Conservation (phyloP, 2,329 filamentous ascomycete species). For the Xylariaceae sp. region DNA sequence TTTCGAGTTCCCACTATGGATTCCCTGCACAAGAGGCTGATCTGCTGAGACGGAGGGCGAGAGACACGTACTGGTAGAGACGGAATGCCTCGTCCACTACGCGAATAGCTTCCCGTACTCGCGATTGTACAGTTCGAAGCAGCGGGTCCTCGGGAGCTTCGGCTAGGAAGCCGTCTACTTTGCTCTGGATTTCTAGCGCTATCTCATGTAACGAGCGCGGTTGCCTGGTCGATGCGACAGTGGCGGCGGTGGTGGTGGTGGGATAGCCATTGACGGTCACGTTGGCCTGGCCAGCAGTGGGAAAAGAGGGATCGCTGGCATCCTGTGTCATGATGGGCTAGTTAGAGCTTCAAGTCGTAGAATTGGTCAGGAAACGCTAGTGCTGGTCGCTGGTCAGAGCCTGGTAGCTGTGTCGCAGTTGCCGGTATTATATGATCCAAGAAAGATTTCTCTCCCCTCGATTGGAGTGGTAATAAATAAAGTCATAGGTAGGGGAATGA, state of each 20-base stretch:
- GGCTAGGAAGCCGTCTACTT: slow-evolving; percentile 59
- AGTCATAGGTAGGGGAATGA: too few species aligned
- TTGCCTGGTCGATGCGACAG: slow-evolving; percentile 3
- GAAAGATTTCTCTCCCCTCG: too few species aligned
- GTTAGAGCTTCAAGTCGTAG: background rate
- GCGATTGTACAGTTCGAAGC: slow-evolving; percentile 62
- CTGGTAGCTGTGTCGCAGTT: slow-evolving; percentile 1
- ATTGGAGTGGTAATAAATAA: too few species aligned
- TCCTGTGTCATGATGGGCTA: slow-evolving; percentile 15
- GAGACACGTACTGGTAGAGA: slow-evolving; percentile 60
- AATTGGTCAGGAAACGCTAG: background rate
- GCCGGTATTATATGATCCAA: background rate
- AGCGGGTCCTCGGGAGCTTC: slow-evolving; percentile 45
- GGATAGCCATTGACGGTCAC: slow-evolving; percentile 13
- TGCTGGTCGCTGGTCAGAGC: background rate
- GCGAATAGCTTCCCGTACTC: slow-evolving; percentile 64
- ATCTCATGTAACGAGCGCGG: slow-evolving; percentile 18
- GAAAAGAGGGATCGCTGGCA: slow-evolving; percentile 7
- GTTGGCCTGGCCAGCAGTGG: slow-evolving; percentile 2
- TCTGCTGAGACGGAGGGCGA: background rate
- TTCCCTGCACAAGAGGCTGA: too few species aligned
- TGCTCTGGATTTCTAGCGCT: slow-evolving; percentile 43
- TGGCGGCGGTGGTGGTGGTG: slow-evolving; percentile 11
- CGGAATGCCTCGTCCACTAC: slow-evolving; percentile 71
- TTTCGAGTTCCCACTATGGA: too few species aligned